Evolutionary conservation across 495 filamentous ascomycete species (phyloP), one percentile per base, ranked within the genome.

Genomic region (Peziza echinospora): DNA sequence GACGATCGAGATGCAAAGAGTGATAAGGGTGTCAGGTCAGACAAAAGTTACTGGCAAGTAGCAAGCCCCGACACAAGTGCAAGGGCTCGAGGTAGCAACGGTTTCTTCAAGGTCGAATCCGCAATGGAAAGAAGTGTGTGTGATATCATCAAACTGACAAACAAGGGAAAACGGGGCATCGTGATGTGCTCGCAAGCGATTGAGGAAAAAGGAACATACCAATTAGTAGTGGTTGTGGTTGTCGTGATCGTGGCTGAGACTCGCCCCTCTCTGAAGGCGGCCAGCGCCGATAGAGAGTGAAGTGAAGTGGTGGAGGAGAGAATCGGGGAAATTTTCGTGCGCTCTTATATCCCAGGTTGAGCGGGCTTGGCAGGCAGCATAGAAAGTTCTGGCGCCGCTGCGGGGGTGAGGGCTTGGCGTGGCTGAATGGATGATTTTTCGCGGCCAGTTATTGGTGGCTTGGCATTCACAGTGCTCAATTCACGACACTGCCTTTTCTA

Each of bases 41-140:
- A 42, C 45, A 56, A 52, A 51, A 59, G 51, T 51, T 60, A 60
- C 57, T 59, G 57, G 57, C 57, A 60, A 60, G 57, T 60, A 60
- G 44, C 58, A 54, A 50, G 56, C 45, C 24, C 37, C 24, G 30
- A 46, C 48, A 25, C 24, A 22, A 34, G 24, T 47, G 28, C 37
- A 42, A 56, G 43, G 53, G 37, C 52, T 56, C 50, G 53, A 53
- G 56, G 46, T 55, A 55, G 55, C 56, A 44, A 51, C 49, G 53
- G 45, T 47, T 44, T 60, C 56, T 53, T 56, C 57, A 60, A 57
- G 56, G 51, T 55, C 57, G 57, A 56, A 50, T 60, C 50, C 45
- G 57, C 55, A 51, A 57, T 50, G 57, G 56, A 60, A 60, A 59
- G 56, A 60, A 59, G 56, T 48, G 16, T 53, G 45, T 58, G 57